A percentile compares a stretch with the other conserved stretches of the same genome.
phyloP scores from a whole-genome alignment of 805 yeast species.

The Starmerella floris region DNA sequence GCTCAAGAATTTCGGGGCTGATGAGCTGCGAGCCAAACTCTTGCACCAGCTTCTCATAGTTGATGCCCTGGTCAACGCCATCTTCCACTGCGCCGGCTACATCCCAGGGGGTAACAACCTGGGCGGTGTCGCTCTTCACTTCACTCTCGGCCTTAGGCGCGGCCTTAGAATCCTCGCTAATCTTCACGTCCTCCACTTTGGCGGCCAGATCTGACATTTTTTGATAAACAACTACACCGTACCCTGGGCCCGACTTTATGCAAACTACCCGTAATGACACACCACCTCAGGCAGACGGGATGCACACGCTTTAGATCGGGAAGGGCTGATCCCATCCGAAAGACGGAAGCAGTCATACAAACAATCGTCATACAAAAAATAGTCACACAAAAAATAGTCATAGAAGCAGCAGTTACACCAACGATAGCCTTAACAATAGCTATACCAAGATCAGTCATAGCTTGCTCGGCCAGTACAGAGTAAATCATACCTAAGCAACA shows the following conservation, averaged over 20 bases:
- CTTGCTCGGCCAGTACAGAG: too few relatives aligned
- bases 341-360: too few relatives aligned
- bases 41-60: slow-evolving; percentile 73
- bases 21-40: slow-evolving; percentile 79
- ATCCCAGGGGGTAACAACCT: slow-evolving; percentile 90
- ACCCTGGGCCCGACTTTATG: not conserved
- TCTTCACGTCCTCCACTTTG: slow-evolving; percentile 15
- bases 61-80: slow-evolving; percentile 81
- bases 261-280: not conserved
- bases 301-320: too few relatives aligned
- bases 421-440: too few relatives aligned
- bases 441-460: too few relatives aligned
- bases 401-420: too few relatives aligned
- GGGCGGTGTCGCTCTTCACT: slow-evolving; percentile 24
- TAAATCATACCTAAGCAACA: too few relatives aligned
- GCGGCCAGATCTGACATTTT: slow-evolving; percentile 19
- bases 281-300: too few relatives aligned
- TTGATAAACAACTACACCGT: not conserved
- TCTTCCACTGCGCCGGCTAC: slow-evolving; percentile 97
- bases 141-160: not conserved
- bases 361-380: too few relatives aligned
- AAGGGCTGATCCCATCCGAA: too few relatives aligned
- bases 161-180: not conserved
- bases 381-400: too few relatives aligned
- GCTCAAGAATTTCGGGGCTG: slow-evolving; percentile 50